Evolutionary conservation across 331 rosid genomes (phyloP).

Genomic region (Malus hybrid): DNA sequence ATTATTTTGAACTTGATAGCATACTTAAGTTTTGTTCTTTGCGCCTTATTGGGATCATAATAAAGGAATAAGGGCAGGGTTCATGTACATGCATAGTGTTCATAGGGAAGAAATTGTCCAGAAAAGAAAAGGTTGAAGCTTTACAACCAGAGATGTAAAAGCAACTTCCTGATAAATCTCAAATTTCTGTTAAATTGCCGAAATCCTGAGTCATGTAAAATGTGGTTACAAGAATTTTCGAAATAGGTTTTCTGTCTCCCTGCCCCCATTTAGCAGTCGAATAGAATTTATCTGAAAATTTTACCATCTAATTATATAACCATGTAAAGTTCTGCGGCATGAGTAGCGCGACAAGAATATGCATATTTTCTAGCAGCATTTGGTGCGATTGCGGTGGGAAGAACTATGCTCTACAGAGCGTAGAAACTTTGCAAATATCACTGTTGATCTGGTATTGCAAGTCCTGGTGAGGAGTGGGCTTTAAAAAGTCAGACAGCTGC

Average conservation of each 20-base stretch:
- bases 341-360: background rate
- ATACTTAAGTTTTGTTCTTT: background rate
- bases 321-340: background rate
- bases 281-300: background rate
- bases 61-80: background rate
- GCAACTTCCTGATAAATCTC: background rate
- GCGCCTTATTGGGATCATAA: background rate
- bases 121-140: background rate
- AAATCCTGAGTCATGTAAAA: background rate
- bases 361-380: slow-evolving; percentile 50
- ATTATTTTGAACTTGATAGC: background rate
- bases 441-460: slow-evolving; percentile 73
- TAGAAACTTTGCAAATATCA: slow-evolving; percentile 59
- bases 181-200: background rate
- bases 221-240: background rate
- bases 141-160: background rate
- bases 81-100: background rate
- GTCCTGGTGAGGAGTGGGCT: slow-evolving; percentile 87
- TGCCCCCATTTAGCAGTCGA: background rate
- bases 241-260: background rate
- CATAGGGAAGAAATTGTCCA: background rate
- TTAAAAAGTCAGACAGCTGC: slow-evolving; percentile 97
- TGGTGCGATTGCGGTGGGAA: slow-evolving; percentile 93
- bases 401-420: slow-evolving; percentile 62
- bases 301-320: background rate